Conservation (phyloP, 2,329 filamentous ascomycete genomes). For the Verticillium nubilum region DNA sequence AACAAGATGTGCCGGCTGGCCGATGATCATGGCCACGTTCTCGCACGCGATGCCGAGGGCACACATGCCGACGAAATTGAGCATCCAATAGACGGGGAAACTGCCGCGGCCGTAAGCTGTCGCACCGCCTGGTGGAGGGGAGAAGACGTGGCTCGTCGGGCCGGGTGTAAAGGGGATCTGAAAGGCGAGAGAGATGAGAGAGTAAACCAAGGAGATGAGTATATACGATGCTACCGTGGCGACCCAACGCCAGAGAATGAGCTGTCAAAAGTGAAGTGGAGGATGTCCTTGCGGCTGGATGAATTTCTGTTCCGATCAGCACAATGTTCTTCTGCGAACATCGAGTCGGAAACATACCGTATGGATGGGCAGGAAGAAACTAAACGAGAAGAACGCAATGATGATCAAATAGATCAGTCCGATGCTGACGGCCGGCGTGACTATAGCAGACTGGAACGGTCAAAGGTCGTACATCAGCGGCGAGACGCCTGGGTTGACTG, state of each 20-base stretch:
- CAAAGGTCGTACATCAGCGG: conserved; percentile 43
- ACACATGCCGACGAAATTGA: conserved; percentile 59
- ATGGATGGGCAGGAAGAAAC: conserved; percentile 60
- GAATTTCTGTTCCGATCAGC: conserved; percentile 32
- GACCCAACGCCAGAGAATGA: conserved; percentile 52
- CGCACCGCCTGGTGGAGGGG: conserved; percentile 37
- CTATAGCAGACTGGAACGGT: conserved; percentile 49
- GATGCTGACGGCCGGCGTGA: conserved; percentile 54
- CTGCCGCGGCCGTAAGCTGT: conserved; percentile 51
- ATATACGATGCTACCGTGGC: conserved; percentile 54
- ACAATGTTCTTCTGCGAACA: not conserved
- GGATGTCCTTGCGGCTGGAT: conserved; percentile 48
- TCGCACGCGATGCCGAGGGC: conserved; percentile 59
- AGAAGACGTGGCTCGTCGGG: conserved; percentile 33
- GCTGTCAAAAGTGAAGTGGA: conserved; percentile 51
- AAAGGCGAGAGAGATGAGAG: conserved; percentile 57
- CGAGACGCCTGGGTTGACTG: conserved; percentile 24
- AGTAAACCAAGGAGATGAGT: conserved; percentile 58
- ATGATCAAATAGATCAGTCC: conserved; percentile 64
- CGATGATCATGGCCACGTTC: conserved; percentile 59
- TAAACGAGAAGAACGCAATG: conserved; percentile 60
- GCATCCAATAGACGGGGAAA: conserved; percentile 59
- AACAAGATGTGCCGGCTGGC: conserved; percentile 57
- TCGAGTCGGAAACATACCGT: conserved; percentile 23
- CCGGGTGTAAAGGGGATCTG: conserved; percentile 54